Conservation (phyloP, 2,329 filamentous ascomycete species). For the Sporothrix mexicana region DNA sequence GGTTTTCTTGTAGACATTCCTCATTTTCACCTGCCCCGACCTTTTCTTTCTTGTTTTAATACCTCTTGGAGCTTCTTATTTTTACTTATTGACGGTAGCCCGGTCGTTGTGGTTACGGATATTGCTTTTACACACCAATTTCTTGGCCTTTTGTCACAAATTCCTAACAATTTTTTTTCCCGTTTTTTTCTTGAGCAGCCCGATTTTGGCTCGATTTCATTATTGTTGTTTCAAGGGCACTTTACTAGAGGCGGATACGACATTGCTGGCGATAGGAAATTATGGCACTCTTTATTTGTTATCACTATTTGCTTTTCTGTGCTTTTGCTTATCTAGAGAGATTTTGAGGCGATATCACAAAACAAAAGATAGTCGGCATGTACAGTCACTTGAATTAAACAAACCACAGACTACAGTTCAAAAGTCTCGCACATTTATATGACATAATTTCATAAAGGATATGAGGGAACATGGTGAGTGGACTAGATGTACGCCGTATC, state of each 20-base stretch:
- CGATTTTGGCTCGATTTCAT: background rate
- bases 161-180: too few relatives aligned
- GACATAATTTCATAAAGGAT: too few relatives aligned
- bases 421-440: too few relatives aligned
- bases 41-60: background rate
- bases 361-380: too few relatives aligned
- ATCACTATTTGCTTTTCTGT: background rate
- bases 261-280: slow-evolving; percentile 21
- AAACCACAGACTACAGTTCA: too few relatives aligned
- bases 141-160: background rate
- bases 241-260: background rate
- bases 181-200: background rate
- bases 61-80: background rate
- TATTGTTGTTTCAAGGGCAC: background rate
- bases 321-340: background rate
- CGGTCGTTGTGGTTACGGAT: background rate
- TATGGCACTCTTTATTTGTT: background rate
- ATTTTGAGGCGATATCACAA: background rate
- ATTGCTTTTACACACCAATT: background rate
- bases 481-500: too few relatives aligned
- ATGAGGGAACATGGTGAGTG: too few relatives aligned
- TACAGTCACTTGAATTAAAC: too few relatives aligned
- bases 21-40: background rate
- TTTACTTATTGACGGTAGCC: slow-evolving; percentile 2
- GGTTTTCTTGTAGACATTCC: background rate